phyloP scores from a whole-genome alignment of 2,329 filamentous ascomycete genomes.

The Ophiostoma tasmaniense region DNA sequence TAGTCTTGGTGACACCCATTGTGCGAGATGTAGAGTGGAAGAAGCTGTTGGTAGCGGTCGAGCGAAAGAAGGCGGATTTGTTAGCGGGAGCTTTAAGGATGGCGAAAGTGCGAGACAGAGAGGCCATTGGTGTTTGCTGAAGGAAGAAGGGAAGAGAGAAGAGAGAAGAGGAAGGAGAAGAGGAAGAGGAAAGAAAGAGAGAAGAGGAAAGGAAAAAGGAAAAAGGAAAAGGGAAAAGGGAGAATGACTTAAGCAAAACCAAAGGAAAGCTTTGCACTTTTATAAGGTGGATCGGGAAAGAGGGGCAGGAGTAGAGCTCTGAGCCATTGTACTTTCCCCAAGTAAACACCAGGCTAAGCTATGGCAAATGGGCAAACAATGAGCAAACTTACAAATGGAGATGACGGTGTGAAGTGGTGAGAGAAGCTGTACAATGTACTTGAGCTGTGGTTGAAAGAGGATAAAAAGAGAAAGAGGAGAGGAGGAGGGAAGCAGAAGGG shows the following conservation, averaged over 20 bases:
- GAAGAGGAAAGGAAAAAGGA: background rate
- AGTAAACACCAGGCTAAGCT: background rate
- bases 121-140: slow-evolving; percentile 10
- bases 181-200: background rate
- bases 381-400: background rate
- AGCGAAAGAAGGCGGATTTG: slow-evolving; percentile 5
- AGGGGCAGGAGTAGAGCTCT: background rate
- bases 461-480: background rate
- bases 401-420: background rate
- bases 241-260: background rate
- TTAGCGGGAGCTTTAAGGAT: slow-evolving; percentile 14
- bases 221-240: background rate
- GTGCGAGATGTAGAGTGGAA: slow-evolving; percentile 25
- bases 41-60: slow-evolving; percentile 12
- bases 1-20: slow-evolving; percentile 68
- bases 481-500: background rate
- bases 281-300: slow-evolving; percentile 2
- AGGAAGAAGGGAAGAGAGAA: background rate
- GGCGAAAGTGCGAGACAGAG: slow-evolving; percentile 12
- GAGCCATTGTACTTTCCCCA: background rate
- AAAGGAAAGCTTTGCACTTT: slow-evolving; percentile 1
- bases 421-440: background rate
- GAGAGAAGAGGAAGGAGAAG: background rate
- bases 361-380: background rate
- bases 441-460: background rate